Conservation (phyloP, 345 rosid species). For the Eucalyptus erythrocorys region DNA sequence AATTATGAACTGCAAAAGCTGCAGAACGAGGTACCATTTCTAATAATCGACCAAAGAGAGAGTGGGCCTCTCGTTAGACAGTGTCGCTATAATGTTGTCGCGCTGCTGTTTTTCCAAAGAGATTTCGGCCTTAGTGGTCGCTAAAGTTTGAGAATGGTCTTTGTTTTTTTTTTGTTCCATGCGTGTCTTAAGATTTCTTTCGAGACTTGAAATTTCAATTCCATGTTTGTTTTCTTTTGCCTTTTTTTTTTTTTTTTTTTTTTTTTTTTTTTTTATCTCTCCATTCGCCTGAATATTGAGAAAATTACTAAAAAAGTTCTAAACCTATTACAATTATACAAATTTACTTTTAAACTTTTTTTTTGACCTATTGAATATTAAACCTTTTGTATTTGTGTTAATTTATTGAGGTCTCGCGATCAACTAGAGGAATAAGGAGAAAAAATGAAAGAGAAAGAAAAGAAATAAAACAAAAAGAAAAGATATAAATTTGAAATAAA, state of each 20-base stretch:
- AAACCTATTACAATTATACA: fast-evolving
- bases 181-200: not conserved
- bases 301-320: fast-evolving
- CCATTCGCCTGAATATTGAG: not conserved
- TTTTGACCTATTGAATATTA: fast-evolving
- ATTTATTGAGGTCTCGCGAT: fast-evolving
- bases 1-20: not conserved
- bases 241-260: not conserved
- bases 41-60: not conserved
- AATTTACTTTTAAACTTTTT: no score
- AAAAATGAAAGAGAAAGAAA: no score
- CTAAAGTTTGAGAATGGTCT: not conserved
- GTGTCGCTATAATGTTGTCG: not conserved
- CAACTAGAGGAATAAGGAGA: no score
- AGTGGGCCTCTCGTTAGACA: not conserved
- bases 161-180: not conserved
- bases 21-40: not conserved
- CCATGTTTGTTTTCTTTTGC: not conserved
- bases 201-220: not conserved
- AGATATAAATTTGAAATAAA: no score
- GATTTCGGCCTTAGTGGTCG: not conserved
- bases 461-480: no score
- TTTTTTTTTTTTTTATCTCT: not conserved
- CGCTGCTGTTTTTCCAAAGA: not conserved
- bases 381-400: fast-evolving